These are phyloP conservation scores for Emericellopsis atlantica DNA, from an alignment of 2,329 filamentous ascomycete species.

Conservation along the genomic window DNA sequence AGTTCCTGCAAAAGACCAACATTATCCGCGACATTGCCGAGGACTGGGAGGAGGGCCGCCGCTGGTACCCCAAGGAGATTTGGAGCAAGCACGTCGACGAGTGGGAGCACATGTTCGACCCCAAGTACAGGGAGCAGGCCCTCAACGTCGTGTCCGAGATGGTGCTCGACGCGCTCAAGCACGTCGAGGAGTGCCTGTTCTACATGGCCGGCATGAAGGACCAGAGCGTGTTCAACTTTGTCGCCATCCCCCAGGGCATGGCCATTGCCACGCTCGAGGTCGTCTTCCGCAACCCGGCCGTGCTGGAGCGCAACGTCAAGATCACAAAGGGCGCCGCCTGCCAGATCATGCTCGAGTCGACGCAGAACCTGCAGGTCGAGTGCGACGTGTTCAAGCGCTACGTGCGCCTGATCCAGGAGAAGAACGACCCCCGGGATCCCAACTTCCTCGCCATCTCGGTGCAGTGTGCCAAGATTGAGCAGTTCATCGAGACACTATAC, in stretches of 20 bases:
- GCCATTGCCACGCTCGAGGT: constrained; percentile 89
- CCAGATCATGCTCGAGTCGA: constrained; percentile 80
- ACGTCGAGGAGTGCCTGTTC: constrained; percentile 89
- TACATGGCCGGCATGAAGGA: constrained; percentile 92
- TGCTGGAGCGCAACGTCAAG: constrained; percentile 85
- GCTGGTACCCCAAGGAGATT: constrained; percentile 92
- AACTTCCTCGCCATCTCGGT: constrained; percentile 88
- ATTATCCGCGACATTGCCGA: constrained; percentile 94
- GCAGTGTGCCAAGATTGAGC: constrained; percentile 82
- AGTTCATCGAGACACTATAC: constrained; percentile 91
- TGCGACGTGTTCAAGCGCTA: constrained; percentile 76
- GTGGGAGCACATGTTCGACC: constrained; percentile 83
- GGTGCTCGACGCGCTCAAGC: constrained; percentile 78
- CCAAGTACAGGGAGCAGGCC: constrained; percentile 63
- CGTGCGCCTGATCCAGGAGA: constrained; percentile 71
- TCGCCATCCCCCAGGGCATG: constrained; percentile 93
- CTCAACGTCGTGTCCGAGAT: constrained; percentile 85
- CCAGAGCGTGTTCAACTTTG: constrained; percentile 98
- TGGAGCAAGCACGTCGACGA: constrained; percentile 91
- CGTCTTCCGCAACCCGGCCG: constrained; percentile 79
- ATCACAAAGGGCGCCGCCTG: constrained; percentile 94
- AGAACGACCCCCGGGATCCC: constrained; percentile 88
- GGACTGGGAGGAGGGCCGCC: constrained; percentile 74
- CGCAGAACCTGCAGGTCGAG: constrained; percentile 73
- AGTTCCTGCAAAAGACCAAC: constrained; percentile 97